Evolutionary conservation across 805 yeast genomes (phyloP).

Genomic region (Nakazawaea anatomiae): DNA sequence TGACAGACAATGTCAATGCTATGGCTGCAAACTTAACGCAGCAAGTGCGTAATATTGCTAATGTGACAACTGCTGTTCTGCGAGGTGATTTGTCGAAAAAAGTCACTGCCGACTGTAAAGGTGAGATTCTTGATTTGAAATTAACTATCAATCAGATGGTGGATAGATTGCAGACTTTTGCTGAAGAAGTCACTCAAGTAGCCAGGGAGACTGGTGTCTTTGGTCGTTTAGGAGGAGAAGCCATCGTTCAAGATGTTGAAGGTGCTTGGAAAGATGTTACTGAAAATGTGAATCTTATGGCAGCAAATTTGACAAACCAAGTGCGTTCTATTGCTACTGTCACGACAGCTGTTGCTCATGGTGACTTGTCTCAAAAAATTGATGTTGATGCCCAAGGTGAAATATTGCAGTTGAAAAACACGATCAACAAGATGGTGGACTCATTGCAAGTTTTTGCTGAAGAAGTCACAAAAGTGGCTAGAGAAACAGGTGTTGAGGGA

Average conservation of each 20-base stretch:
- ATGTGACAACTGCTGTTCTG: slow-evolving; percentile 85
- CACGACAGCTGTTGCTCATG: slow-evolving; percentile 88
- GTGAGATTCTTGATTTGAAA: slow-evolving; percentile 73
- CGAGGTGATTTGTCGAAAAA: slow-evolving; percentile 76
- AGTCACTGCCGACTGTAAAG: slow-evolving; percentile 82
- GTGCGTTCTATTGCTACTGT: slow-evolving; percentile 87
- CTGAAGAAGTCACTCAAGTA: slow-evolving; percentile 76
- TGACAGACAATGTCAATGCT: slow-evolving; percentile 83
- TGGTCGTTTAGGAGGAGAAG: slow-evolving; percentile 88
- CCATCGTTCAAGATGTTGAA: slow-evolving; percentile 76
- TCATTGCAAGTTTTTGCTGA: slow-evolving; percentile 81
- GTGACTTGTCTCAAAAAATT: slow-evolving; percentile 80
- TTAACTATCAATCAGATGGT: slow-evolving; percentile 84
- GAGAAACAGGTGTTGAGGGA: slow-evolving; percentile 92
- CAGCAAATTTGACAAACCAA: slow-evolving; percentile 78
- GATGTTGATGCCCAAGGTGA: slow-evolving; percentile 90
- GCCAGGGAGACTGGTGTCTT: slow-evolving; percentile 83
- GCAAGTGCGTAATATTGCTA: slow-evolving; percentile 83
- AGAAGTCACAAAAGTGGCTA: slow-evolving; percentile 85
- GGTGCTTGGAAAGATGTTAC: slow-evolving; percentile 89
- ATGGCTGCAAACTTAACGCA: slow-evolving; percentile 86
- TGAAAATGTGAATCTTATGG: slow-evolving; percentile 88
- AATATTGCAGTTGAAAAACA: slow-evolving; percentile 75
- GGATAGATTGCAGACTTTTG: slow-evolving; percentile 79
- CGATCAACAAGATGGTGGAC: slow-evolving; percentile 92